Base-by-base conservation (phyloP, 2,329 filamentous ascomycete genomes). In the Chaetomiaceae sp. region DNA sequence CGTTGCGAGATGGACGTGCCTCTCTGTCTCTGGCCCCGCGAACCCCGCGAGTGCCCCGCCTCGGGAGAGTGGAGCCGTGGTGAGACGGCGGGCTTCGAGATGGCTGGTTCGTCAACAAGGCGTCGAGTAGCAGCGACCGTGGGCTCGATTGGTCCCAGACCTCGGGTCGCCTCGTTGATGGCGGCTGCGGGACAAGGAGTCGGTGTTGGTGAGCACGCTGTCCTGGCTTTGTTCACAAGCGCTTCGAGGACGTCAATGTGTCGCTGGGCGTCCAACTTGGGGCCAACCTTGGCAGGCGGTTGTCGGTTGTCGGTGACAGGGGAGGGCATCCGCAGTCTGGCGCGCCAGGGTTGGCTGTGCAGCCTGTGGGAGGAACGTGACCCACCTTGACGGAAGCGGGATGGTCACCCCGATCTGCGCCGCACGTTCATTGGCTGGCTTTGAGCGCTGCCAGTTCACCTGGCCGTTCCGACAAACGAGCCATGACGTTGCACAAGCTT, bases 181-280 rank as follows among this genome's bases (percentile, higher is more conserved):
- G n/a, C n/a, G n/a, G n/a, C n/a, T n/a, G n/a, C n/a, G n/a, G n/a
- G n/a, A n/a, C n/a, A n/a, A n/a, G 43, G 33, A 46, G 38, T 48
- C 33, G 40, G 30, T 24, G 14, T 38, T 7, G 20, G 35, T 26
- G 38, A 39, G 40, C n/a, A n/a, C n/a, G 48, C 51, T 52, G 56
- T 54, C 49, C 53, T 49, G 49, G 49, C 49, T 47, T 51, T 48
- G 50, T 51, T 41, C 14, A n/a, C 48, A 34, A 37, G 3, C 6
- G n/a, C 37, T 38, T 22, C 32, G 29, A 10, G 17, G 15, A 36
- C 9, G 18, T 34, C 33, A n/a, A n/a, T n/a, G n/a, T n/a, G 19
- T 20, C 11, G 44, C 32, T 35, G 22, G 33, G 22, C 17, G 32
- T 36, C 34, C 19, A 39, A 24, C 22, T 37, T 46, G 36, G 44